Conservation (phyloP, 495 filamentous ascomycete genomes). For the Neurospora intermedia region DNA sequence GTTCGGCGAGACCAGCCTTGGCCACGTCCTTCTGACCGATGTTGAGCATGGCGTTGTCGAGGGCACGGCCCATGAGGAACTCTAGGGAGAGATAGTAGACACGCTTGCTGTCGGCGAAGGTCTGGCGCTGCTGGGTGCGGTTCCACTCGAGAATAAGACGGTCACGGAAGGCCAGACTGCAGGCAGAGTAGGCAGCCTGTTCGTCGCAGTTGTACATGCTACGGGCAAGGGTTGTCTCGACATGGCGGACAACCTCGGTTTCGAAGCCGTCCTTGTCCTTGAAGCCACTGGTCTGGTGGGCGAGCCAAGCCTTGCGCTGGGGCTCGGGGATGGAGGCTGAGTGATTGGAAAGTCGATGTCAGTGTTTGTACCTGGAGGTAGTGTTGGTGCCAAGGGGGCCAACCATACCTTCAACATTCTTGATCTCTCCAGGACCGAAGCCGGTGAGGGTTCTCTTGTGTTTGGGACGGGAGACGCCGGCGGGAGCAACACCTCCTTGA, state of each 20-base stretch:
- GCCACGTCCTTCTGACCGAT: conserved; percentile 78
- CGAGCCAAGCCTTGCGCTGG: conserved; percentile 80
- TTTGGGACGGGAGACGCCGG: conserved; percentile 66
- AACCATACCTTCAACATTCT: conserved; percentile 65
- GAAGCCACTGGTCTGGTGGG: conserved; percentile 61
- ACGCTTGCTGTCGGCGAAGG: conserved; percentile 78
- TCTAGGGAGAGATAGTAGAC: conserved; percentile 95
- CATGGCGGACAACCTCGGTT: conserved; percentile 79
- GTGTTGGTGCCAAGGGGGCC: neutral
- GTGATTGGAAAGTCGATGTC: conserved; percentile 16
- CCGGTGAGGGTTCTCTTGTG: conserved; percentile 92
- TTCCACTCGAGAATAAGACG: conserved; percentile 94
- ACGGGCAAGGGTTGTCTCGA: conserved; percentile 92
- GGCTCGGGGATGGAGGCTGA: conserved; percentile 68
- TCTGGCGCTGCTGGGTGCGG: conserved; percentile 92
- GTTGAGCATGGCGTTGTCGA: conserved; percentile 99
- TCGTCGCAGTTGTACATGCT: conserved; percentile 99
- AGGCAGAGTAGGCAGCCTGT: conserved; percentile 80
- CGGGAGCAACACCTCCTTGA: conserved; percentile 67
- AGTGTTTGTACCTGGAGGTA: neutral
- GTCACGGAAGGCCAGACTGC: conserved; percentile 84
- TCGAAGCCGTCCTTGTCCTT: conserved; percentile 56
- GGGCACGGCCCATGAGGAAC: conserved; percentile 89
- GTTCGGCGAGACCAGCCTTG: conserved; percentile 68
- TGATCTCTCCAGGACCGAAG: conserved; percentile 82